Conservation (phyloP, 179 eudicot species). For the Gypsophila paniculata region DNA sequence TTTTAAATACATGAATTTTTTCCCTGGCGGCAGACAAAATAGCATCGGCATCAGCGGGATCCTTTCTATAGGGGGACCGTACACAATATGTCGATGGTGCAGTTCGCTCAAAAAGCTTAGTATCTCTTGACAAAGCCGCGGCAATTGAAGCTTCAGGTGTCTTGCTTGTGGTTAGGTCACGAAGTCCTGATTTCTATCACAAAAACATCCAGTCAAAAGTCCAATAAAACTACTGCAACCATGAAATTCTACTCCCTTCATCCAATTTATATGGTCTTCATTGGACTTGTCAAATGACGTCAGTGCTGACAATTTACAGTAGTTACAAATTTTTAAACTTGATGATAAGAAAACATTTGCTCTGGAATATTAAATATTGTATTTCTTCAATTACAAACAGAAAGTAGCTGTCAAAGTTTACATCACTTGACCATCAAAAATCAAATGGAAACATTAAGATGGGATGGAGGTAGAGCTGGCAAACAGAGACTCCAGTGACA, state of each 20-base stretch:
- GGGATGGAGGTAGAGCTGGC: too few species aligned
- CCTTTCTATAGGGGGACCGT: slow-evolving; percentile 71
- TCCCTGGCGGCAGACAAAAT: slow-evolving; percentile 69
- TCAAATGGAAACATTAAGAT: too few species aligned
- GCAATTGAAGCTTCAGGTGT: slow-evolving; percentile 97
- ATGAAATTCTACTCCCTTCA: not conserved
- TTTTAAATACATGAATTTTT: slow-evolving; percentile 52
- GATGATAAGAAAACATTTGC: too few species aligned
- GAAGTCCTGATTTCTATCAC: slow-evolving; percentile 76
- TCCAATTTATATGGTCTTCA: not conserved
- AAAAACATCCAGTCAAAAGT: slow-evolving; percentile 15
- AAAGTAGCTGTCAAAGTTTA: too few species aligned
- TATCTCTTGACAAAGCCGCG: slow-evolving; percentile 89
- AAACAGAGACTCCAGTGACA: too few species aligned
- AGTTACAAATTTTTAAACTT: not conserved
- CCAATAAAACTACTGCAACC: not conserved
- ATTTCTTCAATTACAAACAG: too few species aligned
- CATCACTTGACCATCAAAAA: too few species aligned
- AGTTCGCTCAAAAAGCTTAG: slow-evolving; percentile 84
- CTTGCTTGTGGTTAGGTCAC: slow-evolving; percentile 90
- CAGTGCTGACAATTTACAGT: not conserved
- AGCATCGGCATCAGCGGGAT: slow-evolving; percentile 63
- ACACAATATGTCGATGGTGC: slow-evolving; percentile 94
- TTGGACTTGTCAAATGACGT: not conserved
- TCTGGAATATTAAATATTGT: too few species aligned